Conservation (phyloP, 225 moss, liverwort and hornwort genomes). For the Neckera pumila region DNA sequence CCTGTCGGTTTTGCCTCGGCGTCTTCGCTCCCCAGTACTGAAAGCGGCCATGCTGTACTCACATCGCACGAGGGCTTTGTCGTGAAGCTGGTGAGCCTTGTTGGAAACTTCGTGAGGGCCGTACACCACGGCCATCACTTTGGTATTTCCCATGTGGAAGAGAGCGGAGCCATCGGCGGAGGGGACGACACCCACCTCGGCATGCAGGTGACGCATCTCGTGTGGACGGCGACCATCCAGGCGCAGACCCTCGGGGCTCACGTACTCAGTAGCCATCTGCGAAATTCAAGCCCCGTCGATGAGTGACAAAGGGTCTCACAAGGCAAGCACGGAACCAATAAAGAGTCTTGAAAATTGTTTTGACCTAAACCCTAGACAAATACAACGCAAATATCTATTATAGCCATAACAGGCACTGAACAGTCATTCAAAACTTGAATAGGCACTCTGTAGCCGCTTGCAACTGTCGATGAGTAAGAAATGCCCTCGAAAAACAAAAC, state of each 20-base stretch:
- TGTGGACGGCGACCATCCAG: constrained; percentile 85
- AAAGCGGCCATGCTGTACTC: constrained; percentile 99
- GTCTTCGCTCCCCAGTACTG: constrained; percentile 85
- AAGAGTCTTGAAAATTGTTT: not conserved
- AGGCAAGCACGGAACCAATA: constrained; percentile 35
- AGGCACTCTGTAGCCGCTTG: constrained; percentile 55
- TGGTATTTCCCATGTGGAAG: constrained; percentile 98
- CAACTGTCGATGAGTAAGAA: constrained; percentile 15
- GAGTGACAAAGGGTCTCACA: constrained; percentile 25
- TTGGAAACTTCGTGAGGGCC: constrained; percentile 91
- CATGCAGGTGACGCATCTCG: constrained; percentile 87
- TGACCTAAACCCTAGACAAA: not conserved
- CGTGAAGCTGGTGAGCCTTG: constrained; percentile 75
- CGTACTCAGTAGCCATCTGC: constrained; percentile 65
- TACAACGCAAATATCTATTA: not conserved
- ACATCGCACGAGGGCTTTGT: constrained; percentile 82
- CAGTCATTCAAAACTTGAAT: not conserved
- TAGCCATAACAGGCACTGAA: not conserved
- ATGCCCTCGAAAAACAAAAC: constrained; percentile 35
- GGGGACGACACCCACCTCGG: constrained; percentile 67
- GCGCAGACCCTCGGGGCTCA: constrained; percentile 89
- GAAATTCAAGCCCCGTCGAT: constrained; percentile 22
- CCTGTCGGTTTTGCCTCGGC: constrained; percentile 80
- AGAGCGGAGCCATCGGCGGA: constrained; percentile 88
- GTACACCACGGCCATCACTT: constrained; percentile 92